Evolutionary conservation across 1,139 yeast genomes (phyloP).

Genomic region (Magnusiomyces paraingens): DNA sequence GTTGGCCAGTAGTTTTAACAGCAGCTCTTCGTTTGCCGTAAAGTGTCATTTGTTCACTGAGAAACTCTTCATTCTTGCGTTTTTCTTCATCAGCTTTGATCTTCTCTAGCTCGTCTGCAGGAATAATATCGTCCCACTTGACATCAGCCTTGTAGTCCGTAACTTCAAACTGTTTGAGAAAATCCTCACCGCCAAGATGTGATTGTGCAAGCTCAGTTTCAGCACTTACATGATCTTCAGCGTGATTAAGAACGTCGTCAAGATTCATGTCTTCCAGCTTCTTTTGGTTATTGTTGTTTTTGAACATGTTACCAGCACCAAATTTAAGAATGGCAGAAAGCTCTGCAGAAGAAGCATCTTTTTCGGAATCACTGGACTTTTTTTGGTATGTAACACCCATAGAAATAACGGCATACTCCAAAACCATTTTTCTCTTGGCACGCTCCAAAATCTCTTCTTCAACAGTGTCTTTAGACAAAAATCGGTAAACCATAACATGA

Average conservation of each 20-base stretch:
- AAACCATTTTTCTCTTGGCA: slow-evolving; percentile 95
- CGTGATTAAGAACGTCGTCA: slow-evolving; percentile 93
- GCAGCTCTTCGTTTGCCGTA: slow-evolving; percentile 72
- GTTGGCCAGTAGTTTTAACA: slow-evolving; percentile 42
- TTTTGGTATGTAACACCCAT: slow-evolving; percentile 84
- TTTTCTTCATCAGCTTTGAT: slow-evolving; percentile 88
- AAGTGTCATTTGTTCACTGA: slow-evolving; percentile 86
- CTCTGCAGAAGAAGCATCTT: slow-evolving; percentile 72
- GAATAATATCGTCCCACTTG: slow-evolving; percentile 98
- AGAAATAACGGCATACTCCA: slow-evolving; percentile 95
- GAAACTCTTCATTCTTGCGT: slow-evolving; percentile 75
- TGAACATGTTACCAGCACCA: slow-evolving; percentile 98
- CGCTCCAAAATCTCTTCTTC: slow-evolving; percentile 96
- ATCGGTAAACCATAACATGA: slow-evolving; percentile 94
- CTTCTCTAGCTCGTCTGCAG: slow-evolving; percentile 84
- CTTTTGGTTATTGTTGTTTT: slow-evolving; percentile 75
- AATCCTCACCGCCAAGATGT: slow-evolving; percentile 96
- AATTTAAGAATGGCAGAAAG: slow-evolving; percentile 89
- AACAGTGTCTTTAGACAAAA: slow-evolving; percentile 94
- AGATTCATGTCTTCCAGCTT: slow-evolving; percentile 90
- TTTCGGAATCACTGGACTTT: slow-evolving; percentile 46
- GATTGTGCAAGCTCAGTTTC: slow-evolving; percentile 89
- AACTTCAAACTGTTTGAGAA: slow-evolving; percentile 93
- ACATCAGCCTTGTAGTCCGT: slow-evolving; percentile 98
- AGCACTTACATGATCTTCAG: slow-evolving; percentile 94